Base-by-base conservation (phyloP, 2,329 filamentous ascomycete species). In the Fusarium sp. region DNA sequence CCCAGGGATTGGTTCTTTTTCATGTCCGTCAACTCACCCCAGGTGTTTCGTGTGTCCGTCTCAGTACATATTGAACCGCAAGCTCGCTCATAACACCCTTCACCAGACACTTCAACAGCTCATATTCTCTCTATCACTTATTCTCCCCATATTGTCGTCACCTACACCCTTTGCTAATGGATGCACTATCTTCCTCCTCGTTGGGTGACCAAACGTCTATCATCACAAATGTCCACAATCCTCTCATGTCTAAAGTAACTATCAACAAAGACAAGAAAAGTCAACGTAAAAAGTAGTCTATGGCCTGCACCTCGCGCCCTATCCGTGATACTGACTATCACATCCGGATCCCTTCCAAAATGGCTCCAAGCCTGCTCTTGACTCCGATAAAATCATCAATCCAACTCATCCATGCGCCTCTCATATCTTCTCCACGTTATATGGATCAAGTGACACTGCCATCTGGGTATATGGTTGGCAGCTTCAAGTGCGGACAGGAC, bases 121-220 rank as follows among this genome's bases (percentile, higher is more conserved):
- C 22, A 18, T n/a, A 54, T 48, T 24, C 31, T 24, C 31, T n/a
- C 26, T 42, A 33, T 28, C 6, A 38, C 44, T 46, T 52, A 20
- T n/a, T 31, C 46, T 36, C 40, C 33, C 36, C 10, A 33, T n/a
- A 40, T 40, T 50, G 24, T 44, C 31, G 28, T 45, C 18, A n/a
- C 34, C 14, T 26, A 24, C 39, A 13, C 39, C 48, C 24, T 18
- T 43, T 20, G 42, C 17, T 58, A 31, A 31, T 13, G 28, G 10
- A 39, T 36, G n/a, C 44, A 26, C 18, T 24, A 40, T 28, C 45
- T 38, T 34, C 48, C 53, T 42, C 43, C 28, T 48, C 33, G 34
- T 51, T 72, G 68, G 60, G 55, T 60, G 60, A 68, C 71, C 63
- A 63, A 72, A 45, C 53, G 46, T 74, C 72, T 74, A 74, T 73